Percentiles rank a stretch among this genome's conserved stretches.
phyloP scores from a whole-genome alignment of 352 stramenopile genomes.

The Globisporangium echinulatum region DNA sequence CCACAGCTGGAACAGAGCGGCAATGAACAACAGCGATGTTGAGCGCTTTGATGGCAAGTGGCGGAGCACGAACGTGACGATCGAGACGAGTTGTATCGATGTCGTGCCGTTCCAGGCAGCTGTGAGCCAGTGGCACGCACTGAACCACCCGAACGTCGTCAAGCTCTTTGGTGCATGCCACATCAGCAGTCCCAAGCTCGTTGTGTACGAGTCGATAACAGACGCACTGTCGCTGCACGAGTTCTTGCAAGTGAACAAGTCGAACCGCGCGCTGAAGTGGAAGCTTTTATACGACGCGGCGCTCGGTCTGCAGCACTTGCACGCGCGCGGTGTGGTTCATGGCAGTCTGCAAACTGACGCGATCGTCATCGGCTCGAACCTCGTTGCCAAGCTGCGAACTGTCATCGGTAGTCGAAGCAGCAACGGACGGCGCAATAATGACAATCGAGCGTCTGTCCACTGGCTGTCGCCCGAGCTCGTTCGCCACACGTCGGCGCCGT shows the following conservation, averaged over 20 bases:
- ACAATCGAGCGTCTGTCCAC: no score
- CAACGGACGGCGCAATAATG: no score
- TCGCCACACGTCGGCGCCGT: no score
- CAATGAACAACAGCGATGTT: not conserved
- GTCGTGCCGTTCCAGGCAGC: not conserved
- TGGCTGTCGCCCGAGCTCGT: no score
- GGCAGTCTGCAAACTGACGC: constrained; percentile 6
- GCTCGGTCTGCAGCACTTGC: constrained; percentile 24
- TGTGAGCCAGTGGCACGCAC: not conserved
- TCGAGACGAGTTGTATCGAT: not conserved
- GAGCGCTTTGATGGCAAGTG: not conserved
- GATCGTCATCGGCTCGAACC: constrained; percentile 8
- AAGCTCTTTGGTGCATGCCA: constrained; percentile 4
- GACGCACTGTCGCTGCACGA: not conserved
- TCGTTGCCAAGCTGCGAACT: constrained; percentile 10
- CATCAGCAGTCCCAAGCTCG: not conserved
- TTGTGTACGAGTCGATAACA: not conserved
- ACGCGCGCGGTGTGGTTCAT: constrained; percentile 17
- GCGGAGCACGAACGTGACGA: not conserved
- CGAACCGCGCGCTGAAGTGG: constrained; percentile 3
- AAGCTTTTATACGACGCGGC: constrained; percentile 17
- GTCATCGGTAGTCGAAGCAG: not conserved
- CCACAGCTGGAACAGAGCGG: not conserved
- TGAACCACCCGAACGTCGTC: constrained; percentile 1
- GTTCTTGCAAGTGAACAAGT: not conserved